Base-by-base conservation (phyloP, 257 asterid species). In the Fraxinus pennsylvanica region DNA sequence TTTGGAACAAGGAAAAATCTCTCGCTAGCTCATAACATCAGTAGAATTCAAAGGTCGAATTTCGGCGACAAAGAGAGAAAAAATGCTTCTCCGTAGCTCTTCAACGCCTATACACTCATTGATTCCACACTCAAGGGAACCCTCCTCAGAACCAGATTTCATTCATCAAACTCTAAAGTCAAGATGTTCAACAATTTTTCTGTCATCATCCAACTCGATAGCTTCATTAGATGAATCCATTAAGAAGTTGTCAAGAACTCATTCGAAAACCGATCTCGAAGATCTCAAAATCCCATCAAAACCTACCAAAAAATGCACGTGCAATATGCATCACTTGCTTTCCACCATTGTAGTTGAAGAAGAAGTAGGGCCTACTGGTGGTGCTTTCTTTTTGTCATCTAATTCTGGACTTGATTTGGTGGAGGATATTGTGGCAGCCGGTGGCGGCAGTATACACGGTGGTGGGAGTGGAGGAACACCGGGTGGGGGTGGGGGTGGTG, bases 81-180 rank as follows among this genome's bases (percentile, higher is more conserved):
- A 65, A 75, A 85, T 88, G 92, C 83, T 88, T 33, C 82, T 90
- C 9, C 85, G 91, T 17, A 81, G 87, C 82, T 76, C 85, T 45
- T 85, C 90, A 72, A 76, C 81, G 8, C 85, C 85, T 38, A 13
- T 78, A 33, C 35, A 87, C 59, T 80, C 86, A 79, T 81, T 81
- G 81, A 43, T 6, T 21, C 78, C 81, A 0, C 67, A 77, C 63
- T 52, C 63, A 17, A 52, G 19, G 63, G 63, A 52, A 5, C 13
- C 76, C 22, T 65, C 72, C 30, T 72, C 78, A 13, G 84, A 81
- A 33, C 67, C 79, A 50, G 80, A 74, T n/a, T 7, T 63, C 47
- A 30, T 50, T 17, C 32, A 73, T 6, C 79, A 73, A 27, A 15
- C 70, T 19, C 75, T 76, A 33, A 57, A 45, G 38, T 63, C 86